Base-by-base conservation (phyloP, 176 grass and related monocot genomes). In the Avena atlantica region DNA sequence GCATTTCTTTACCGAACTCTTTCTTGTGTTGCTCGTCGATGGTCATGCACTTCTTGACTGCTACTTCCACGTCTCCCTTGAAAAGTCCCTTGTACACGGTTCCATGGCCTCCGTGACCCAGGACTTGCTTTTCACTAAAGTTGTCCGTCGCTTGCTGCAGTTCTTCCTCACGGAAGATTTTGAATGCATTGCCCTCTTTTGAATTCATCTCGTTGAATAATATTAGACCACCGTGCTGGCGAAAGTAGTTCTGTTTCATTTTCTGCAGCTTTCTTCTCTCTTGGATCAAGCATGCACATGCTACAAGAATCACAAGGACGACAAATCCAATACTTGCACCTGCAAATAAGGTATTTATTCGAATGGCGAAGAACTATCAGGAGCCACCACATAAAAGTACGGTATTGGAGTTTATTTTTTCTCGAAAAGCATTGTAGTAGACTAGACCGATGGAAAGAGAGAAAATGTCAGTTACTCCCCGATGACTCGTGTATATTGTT, bases 11-110 rank as follows among this genome's bases (percentile, higher is more conserved):
- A 59, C 57, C 57, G 7, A 59, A 59, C 57, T 59, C 57, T 59
- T 59, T n/a, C 57, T 59, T 59, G 19, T 59, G 57, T 59, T n/a
- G 70, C 58, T 75, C 65, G 10, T 50, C 68, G 19, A 69, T 80
- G 27, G 65, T 59, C 34, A 13, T 87, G 62, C 64, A 78, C 29
- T 21, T 79, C 78, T 87, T 80, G 1, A 87, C 23, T 1, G 85
- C 85, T 11, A 87, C 67, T 20, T 44, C 76, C 51, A 21, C 6
- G 52, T 50, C 50, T 8, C 19, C 36, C 12, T 45, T 71, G 5
- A 80, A 25, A 53, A 87, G 8, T 29, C 78, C 86, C 79, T 82
- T 81, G 44, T 74, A 81, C 5, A 81, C 69, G 0, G 69, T 73
- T 1, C 34, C 76, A 50, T 87, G 64, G 14, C 49, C 85, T 47